Evolutionary conservation across 305 asterid genomes (phyloP).

Genomic region (Euphrasia arctica): DNA sequence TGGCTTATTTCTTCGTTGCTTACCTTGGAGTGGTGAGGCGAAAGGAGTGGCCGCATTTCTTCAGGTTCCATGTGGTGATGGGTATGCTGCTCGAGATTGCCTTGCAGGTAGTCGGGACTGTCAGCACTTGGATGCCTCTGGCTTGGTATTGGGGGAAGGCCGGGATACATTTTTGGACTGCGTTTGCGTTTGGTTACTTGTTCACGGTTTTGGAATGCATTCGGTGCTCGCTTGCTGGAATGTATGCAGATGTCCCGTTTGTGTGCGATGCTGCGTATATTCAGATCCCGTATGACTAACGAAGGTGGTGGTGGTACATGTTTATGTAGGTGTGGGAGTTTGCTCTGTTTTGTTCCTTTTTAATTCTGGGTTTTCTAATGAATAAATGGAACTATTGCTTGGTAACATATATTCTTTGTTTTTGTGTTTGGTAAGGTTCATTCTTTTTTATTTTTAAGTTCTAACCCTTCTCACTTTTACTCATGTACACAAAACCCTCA

Average conservation of each 20-base stretch:
- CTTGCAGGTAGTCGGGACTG: conserved; percentile 69
- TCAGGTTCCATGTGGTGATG: conserved; percentile 80
- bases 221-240: conserved; percentile 72
- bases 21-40: conserved; percentile 78
- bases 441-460: too few species aligned
- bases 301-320: too few species aligned
- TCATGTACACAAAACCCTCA: too few species aligned
- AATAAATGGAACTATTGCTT: too few species aligned
- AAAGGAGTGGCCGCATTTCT: conserved; percentile 90
- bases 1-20: conserved; percentile 73
- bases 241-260: conserved; percentile 81
- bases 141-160: conserved; percentile 73
- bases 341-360: too few species aligned
- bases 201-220: conserved; percentile 83
- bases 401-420: too few species aligned
- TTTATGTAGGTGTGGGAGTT: too few species aligned
- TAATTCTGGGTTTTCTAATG: too few species aligned
- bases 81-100: conserved; percentile 84
- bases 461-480: too few species aligned
- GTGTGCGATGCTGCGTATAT: conserved; percentile 85
- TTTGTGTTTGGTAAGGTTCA: too few species aligned
- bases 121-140: conserved; percentile 81
- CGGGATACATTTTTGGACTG: conserved; percentile 86
- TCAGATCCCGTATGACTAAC: conserved; percentile 49
- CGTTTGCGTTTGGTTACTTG: conserved; percentile 57